Evolutionary conservation across 257 asterid genomes (phyloP), one percentile per base, ranked within the genome.

Genomic region (Nicotiana undulata): DNA sequence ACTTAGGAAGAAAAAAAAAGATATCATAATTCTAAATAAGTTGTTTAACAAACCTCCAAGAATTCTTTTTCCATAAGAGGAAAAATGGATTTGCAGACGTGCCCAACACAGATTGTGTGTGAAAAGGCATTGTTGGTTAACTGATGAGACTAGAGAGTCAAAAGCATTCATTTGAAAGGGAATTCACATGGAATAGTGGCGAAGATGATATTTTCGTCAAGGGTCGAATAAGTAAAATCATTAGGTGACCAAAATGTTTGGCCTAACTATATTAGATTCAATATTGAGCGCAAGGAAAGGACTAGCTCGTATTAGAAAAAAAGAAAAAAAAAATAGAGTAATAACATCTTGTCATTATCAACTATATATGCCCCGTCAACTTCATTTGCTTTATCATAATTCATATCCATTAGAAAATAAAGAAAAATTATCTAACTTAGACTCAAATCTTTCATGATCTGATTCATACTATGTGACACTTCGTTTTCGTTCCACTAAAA

Each of bases 321-420:
- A 68, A 68, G 3, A 18, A n/a, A 66, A 29, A 29, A 29, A 40
- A 40, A 9, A 9, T 40, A 8, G 49, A 40, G 3, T 40, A 40
- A 40, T 9, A 40, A 40, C 49, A 40, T 40, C 2, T 40, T 9
- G 49, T 40, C 12, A 40, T 6, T 15, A 20, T 37, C n/a, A 53
- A 13, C 59, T 3, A 67, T 34, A 63, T 18, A 34, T 18, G 82
- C 81, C 91, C 85, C 82, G 80, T 84, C 90, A 84, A 80, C 85
- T 84, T 80, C 85, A 80, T 82, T 60, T 82, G 79, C 89, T 79
- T 79, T 56, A 83, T 18, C 34, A 22, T 20, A 70, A 70, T 17
- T 66, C 59, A 44, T 12, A 70, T 40, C n/a, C 34, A 70, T 74
- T 74, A 81, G 56, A 44, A 51, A 77, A 87, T 44, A 76, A 81